Evolutionary conservation across 805 yeast species (phyloP).

Genomic region (Candida verbasci): DNA sequence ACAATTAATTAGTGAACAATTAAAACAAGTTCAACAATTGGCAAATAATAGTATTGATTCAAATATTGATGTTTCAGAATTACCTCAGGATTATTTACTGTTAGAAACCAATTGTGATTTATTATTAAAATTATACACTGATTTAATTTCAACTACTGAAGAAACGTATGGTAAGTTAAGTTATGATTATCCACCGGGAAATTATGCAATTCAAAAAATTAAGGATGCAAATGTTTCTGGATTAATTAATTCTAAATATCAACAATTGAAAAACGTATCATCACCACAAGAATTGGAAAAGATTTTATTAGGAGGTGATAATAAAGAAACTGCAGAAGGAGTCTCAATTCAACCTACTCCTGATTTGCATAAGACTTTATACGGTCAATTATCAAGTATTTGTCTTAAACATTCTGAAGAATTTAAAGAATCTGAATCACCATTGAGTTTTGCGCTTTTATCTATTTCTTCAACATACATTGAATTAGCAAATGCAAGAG

Average conservation of each 20-base stretch:
- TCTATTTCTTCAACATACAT: constrained; percentile 53
- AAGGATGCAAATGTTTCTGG: constrained; percentile 65
- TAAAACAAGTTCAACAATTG: constrained; percentile 48
- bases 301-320: constrained; percentile 37
- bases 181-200: constrained; percentile 76
- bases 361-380: constrained; percentile 63
- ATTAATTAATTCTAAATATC: constrained; percentile 50
- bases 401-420: constrained; percentile 48
- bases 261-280: constrained; percentile 58
- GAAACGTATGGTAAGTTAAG: constrained; percentile 68
- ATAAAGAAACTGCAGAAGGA: constrained; percentile 14
- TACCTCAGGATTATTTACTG: constrained; percentile 68
- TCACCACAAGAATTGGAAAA: constrained; percentile 66
- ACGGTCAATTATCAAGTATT: constrained; percentile 63
- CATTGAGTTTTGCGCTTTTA: constrained; percentile 51
- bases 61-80: constrained; percentile 61
- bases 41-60: constrained; percentile 27
- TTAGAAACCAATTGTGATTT: constrained; percentile 67
- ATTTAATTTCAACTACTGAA: constrained; percentile 36
- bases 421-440: constrained; percentile 40
- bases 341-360: constrained; percentile 28
- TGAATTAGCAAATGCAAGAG: constrained; percentile 63
- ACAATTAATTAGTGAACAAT: constrained; percentile 55
- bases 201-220: constrained; percentile 44
- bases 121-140: constrained; percentile 55